These are phyloP conservation scores for Globisporangium sylvaticum DNA, from an alignment of 352 stramenopile genomes.

Conservation along the genomic window DNA sequence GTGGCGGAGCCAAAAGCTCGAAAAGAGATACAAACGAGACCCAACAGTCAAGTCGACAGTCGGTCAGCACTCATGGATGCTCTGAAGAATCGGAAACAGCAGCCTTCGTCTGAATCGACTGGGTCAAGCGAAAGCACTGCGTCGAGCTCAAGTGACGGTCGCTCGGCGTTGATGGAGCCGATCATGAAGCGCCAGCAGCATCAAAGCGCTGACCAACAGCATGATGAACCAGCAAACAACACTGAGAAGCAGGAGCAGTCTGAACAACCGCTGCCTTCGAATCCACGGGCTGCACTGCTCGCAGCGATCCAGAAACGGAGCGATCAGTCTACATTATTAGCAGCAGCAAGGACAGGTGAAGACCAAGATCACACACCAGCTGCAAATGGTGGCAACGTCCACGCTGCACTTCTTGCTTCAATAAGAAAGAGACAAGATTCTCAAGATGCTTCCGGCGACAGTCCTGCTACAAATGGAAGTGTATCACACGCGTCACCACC, in stretches of 20 bases:
- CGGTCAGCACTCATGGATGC: constrained; percentile 3
- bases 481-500: neutral
- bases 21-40: neutral
- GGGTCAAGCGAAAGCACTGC: neutral
- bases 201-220: neutral
- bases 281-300: constrained; percentile 15
- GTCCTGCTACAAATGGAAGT: neutral
- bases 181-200: constrained; percentile 2
- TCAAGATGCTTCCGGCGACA: neutral
- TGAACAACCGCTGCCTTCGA: neutral
- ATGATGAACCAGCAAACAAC: neutral
- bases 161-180: constrained; percentile 8
- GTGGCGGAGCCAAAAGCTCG: neutral
- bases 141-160: constrained; percentile 5
- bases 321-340: neutral
- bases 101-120: neutral
- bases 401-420: neutral
- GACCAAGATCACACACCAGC: neutral
- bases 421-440: neutral
- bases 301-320: constrained; percentile 18
- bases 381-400: neutral
- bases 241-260: neutral
- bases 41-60: neutral
- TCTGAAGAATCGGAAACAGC: neutral
- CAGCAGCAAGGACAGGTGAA: neutral